A percentile compares a stretch with the other conserved stretches of the same genome.
These are phyloP conservation scores for Hibiscus syriacus DNA, from an alignment of 345 rosid genomes.

Conservation along the genomic window DNA sequence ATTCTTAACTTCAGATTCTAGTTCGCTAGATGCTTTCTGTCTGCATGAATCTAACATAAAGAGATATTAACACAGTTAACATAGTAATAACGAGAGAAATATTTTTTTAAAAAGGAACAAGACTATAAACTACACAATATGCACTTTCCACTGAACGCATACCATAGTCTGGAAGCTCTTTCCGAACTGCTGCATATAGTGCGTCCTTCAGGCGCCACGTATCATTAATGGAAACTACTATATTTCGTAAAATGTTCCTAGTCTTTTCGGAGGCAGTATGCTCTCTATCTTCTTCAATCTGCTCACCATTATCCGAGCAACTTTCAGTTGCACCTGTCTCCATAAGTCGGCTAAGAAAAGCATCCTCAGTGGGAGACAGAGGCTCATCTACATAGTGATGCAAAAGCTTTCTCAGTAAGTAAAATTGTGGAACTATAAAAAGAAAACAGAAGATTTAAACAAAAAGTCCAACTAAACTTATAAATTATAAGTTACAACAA, in stretches of 20 bases:
- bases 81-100: conserved; percentile 13
- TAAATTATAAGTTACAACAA: neutral
- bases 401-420: conserved; percentile 7
- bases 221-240: conserved; percentile 42
- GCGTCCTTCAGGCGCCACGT: conserved; percentile 57
- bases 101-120: neutral
- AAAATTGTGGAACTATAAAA: neutral
- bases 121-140: neutral
- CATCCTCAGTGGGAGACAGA: conserved; percentile 38
- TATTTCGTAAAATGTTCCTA: conserved; percentile 39
- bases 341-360: conserved; percentile 58
- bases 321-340: conserved; percentile 87
- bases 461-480: no score
- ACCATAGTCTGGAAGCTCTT: conserved; percentile 46
- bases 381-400: conserved; percentile 41
- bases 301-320: conserved; percentile 39
- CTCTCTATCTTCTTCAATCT: conserved; percentile 36
- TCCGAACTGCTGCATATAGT: conserved; percentile 42
- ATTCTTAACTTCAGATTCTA: conserved; percentile 50
- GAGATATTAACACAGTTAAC: conserved; percentile 18
- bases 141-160: conserved; percentile 10
- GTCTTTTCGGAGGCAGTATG: conserved; percentile 30
- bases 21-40: conserved; percentile 37
- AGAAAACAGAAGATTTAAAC: neutral
- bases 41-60: conserved; percentile 44